Conservation (phyloP, 345 rosid species). For the Alliaria petiolata region DNA sequence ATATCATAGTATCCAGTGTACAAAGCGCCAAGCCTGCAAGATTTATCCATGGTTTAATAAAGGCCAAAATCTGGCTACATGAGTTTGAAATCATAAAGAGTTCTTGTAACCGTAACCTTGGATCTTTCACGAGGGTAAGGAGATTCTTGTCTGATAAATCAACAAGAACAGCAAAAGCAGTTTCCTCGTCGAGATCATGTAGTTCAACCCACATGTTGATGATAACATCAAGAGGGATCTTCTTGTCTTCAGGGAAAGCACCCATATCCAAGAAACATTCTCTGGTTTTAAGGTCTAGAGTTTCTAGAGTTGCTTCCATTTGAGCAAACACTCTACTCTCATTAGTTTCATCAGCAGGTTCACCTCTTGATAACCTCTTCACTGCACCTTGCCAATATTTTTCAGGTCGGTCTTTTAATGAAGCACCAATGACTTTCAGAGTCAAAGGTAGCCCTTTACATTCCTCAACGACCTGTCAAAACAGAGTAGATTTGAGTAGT, state of each 20-base stretch:
- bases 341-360: no score
- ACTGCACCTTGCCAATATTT: no score
- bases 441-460: no score
- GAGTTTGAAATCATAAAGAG: neutral
- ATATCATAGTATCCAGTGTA: constrained; percentile 70
- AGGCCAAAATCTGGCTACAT: neutral
- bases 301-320: constrained; percentile 42
- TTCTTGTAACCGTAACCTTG: constrained; percentile 61
- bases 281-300: constrained; percentile 45
- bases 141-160: constrained; percentile 79
- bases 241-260: constrained; percentile 87
- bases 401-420: no score
- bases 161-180: constrained; percentile 61
- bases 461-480: no score
- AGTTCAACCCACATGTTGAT: constrained; percentile 75
- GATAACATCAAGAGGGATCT: constrained; percentile 75
- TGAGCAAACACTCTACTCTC: no score
- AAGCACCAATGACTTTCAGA: no score
- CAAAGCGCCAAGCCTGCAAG: constrained; percentile 57
- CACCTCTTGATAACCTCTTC: no score
- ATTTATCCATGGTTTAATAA: neutral
- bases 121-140: constrained; percentile 52
- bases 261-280: constrained; percentile 86
- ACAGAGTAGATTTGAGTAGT: no score
- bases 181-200: constrained; percentile 53